phyloP scores from a whole-genome alignment of 2,329 filamentous ascomycete genomes.

The Acephala macrosclerotiorum region DNA sequence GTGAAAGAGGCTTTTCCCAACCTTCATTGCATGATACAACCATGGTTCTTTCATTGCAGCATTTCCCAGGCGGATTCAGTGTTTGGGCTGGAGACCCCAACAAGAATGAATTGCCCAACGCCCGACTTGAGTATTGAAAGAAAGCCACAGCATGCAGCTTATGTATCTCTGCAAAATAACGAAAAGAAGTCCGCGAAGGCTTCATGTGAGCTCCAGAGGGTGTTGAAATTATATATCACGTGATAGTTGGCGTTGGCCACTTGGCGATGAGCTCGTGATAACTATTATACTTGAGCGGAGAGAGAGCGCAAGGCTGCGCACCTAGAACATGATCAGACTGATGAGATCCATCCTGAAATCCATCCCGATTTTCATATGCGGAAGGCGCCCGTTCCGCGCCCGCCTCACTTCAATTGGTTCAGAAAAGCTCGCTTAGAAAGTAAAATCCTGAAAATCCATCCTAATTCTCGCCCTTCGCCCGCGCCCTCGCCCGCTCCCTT shows the following conservation, averaged over 20 bases:
- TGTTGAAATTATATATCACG: background rate
- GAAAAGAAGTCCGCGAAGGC: background rate
- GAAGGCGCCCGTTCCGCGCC: no score
- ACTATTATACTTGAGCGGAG: background rate
- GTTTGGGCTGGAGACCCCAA: background rate
- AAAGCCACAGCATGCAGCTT: background rate
- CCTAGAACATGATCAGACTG: background rate
- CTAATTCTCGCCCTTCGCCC: constrained; percentile 1
- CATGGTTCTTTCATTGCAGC: background rate
- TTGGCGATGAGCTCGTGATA: background rate
- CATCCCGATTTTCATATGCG: no score
- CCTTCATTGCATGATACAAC: background rate
- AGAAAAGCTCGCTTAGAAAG: no score
- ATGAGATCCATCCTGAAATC: background rate
- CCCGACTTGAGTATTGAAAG: background rate
- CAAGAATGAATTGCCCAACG: background rate
- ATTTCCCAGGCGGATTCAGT: background rate
- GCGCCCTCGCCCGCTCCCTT: background rate
- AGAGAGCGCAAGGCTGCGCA: background rate
- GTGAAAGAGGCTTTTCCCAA: background rate
- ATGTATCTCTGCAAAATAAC: background rate
- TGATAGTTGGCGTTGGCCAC: background rate
- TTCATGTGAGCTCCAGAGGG: background rate
- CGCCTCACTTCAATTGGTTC: no score
- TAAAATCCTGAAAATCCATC: constrained; percentile 19